Percentiles rank a stretch among this genome's conserved stretches.
Evolutionary conservation across 345 rosid genomes (phyloP).

Genomic region (Aquilaria malaccensis): DNA sequence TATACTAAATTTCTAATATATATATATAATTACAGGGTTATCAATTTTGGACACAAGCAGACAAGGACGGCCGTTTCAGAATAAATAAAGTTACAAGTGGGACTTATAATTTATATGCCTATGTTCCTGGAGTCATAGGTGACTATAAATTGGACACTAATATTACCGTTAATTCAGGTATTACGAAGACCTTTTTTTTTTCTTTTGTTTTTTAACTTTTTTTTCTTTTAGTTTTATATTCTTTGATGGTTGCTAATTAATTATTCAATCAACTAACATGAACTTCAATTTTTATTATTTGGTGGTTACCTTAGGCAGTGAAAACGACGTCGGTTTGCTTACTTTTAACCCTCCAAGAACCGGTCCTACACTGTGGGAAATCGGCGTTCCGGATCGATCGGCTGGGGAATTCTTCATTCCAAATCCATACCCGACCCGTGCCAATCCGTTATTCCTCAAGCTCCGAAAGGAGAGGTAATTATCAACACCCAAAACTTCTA

Average conservation of each 20-base stretch:
- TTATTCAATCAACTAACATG: too few species aligned
- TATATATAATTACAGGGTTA: constrained; percentile 43
- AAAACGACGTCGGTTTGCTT: constrained; percentile 33
- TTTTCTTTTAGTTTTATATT: constrained; percentile 9
- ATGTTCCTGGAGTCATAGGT: constrained; percentile 72
- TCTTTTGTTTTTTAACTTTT: too few species aligned
- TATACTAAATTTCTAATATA: too few species aligned
- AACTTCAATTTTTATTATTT: too few species aligned
- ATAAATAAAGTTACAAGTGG: constrained; percentile 61
- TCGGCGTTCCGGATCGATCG: constrained; percentile 63
- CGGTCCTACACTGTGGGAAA: constrained; percentile 86
- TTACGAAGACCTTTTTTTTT: too few species aligned
- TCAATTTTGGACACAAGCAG: constrained; percentile 73
- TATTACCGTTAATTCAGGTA: too few species aligned
- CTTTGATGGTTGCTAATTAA: neutral
- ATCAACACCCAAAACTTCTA: too few species aligned
- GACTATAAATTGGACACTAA: constrained; percentile 26
- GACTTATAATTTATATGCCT: constrained; percentile 56
- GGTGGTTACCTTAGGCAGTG: constrained; percentile 25
- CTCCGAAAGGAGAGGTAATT: constrained; percentile 27
- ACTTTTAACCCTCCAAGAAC: constrained; percentile 62
- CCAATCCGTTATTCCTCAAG: constrained; percentile 30
- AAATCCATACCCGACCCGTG: constrained; percentile 41
- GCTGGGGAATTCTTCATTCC: constrained; percentile 76
- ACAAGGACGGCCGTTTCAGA: constrained; percentile 42